Base-by-base conservation (phyloP, 2,329 filamentous ascomycete genomes). In the Pyrenochaeta sp. region DNA sequence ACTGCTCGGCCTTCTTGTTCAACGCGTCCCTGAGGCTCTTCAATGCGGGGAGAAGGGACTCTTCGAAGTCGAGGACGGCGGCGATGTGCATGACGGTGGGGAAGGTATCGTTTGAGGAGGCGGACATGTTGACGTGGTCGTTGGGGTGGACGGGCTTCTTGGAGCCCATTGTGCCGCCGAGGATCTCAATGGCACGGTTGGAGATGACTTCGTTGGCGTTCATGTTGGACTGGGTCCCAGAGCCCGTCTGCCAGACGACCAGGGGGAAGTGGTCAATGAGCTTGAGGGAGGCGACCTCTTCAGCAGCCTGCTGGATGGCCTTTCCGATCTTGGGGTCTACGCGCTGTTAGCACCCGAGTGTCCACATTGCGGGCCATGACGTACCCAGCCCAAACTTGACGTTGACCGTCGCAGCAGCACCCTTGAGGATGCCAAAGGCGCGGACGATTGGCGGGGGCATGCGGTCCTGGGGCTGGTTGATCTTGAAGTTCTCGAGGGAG, bases 201-300 rank as follows among this genome's bases (percentile, higher is more conserved):
- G 93, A 96, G 75, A 99, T 97, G 75, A 99, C 94, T 75, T 99
- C 94, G 80, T 99, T 99, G 72, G 93, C 92, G 79, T 99, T 99
- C 94, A 97, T 97, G 85, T 96, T 97, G 74, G 92, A 96, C 81
- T 97, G 94, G 20, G 94, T 97, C 71, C 94, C 94, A 36, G 94
- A 97, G 55, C 94, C 94, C 41, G 94, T 99, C 81, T 99, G 94
- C 94, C 94, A 99, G 69, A 99, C 93, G 44, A 97, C 93, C 50
- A 97, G 89, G 57, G 94, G 94, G 79, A 99, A 97, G 81, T 97
- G 93, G 74, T 96, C 92, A 67, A 95, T 74, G 64, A 97, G 87
- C 82, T 96, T 96, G 69, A 94, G 85, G 55, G 89, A 87, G 44
- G 93, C 92, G 27, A 99, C 93, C 79, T 99, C 94, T 53, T 86